Conservation (phyloP, 768 basidiomycete species). For the Hygrocybe coccinea region DNA sequence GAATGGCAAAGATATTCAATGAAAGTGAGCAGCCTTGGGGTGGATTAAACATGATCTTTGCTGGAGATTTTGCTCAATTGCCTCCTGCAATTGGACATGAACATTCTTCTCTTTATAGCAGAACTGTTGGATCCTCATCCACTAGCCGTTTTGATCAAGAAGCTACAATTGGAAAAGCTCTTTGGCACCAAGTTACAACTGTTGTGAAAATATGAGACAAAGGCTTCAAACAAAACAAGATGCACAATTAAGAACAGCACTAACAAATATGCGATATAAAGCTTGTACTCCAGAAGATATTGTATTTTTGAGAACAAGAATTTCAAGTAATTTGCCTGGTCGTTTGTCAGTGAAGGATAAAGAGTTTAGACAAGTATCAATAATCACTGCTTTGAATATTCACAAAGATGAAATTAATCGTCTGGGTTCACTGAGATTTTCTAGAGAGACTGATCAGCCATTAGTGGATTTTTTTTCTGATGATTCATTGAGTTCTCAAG, state of each 20-base stretch:
- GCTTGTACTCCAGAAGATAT: conserved; percentile 37
- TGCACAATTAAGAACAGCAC: conserved; percentile 12
- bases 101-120: conserved; percentile 15
- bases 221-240: conserved; percentile 11
- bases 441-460: conserved; percentile 24
- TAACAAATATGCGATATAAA: conserved; percentile 28
- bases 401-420: conserved; percentile 37
- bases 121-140: conserved; percentile 2
- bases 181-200: conserved; percentile 30
- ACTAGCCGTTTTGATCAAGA: conserved; percentile 12
- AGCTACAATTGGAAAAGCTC: conserved; percentile 19
- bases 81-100: conserved; percentile 13
- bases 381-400: conserved; percentile 37
- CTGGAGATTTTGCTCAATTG: conserved; percentile 37
- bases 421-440: conserved; percentile 29
- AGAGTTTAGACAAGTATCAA: conserved; percentile 31
- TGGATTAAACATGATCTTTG: conserved; percentile 34
- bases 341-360: conserved; percentile 9
- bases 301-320: conserved; percentile 25
- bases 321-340: conserved; percentile 15
- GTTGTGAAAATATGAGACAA: conserved; percentile 35
- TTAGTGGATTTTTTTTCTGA: conserved; percentile 24
- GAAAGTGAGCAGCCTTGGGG: conserved; percentile 25
- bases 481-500: conserved; percentile 11
- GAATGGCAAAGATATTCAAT: conserved; percentile 19